phyloP scores from a whole-genome alignment of 2,329 filamentous ascomycete species.

The Aspergillus pseudoglaucus region DNA sequence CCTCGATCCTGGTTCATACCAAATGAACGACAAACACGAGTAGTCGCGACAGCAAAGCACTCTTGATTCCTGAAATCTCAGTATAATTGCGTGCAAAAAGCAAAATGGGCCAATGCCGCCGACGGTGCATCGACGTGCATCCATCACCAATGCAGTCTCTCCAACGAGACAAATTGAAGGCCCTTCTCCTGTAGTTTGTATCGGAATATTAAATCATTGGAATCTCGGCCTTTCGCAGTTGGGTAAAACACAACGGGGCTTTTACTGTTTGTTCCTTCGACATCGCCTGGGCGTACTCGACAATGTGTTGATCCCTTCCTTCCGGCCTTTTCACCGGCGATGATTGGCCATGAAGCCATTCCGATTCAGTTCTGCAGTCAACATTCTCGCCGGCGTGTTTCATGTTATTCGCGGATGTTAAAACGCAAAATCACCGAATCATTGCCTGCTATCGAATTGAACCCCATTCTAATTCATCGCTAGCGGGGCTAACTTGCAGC shows the following conservation, averaged over 20 bases:
- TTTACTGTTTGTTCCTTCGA: neutral
- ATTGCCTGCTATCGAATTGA: neutral
- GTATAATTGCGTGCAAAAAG: neutral
- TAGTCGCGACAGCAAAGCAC: neutral
- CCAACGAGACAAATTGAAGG: neutral
- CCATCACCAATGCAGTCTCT: neutral
- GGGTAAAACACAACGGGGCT: neutral
- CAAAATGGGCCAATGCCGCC: neutral
- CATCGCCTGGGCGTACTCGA: neutral
- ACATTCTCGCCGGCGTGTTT: neutral
- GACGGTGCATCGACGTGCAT: neutral
- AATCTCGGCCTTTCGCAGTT: too few species aligned
- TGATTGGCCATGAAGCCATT: constrained; percentile 7
- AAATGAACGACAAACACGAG: neutral
- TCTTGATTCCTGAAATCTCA: neutral
- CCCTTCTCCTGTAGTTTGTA: neutral
- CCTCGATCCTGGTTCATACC: neutral
- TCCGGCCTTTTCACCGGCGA: constrained; percentile 4
- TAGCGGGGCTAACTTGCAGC: neutral
- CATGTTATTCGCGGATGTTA: neutral
- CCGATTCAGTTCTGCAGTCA: constrained; percentile 7
- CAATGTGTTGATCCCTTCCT: constrained; percentile 12
- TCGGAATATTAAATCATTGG: neutral
- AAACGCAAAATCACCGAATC: neutral
- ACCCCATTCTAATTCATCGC: neutral